These are phyloP conservation scores for Botrytis medusae DNA, from an alignment of 2,329 filamentous ascomycete genomes.

Conservation along the genomic window DNA sequence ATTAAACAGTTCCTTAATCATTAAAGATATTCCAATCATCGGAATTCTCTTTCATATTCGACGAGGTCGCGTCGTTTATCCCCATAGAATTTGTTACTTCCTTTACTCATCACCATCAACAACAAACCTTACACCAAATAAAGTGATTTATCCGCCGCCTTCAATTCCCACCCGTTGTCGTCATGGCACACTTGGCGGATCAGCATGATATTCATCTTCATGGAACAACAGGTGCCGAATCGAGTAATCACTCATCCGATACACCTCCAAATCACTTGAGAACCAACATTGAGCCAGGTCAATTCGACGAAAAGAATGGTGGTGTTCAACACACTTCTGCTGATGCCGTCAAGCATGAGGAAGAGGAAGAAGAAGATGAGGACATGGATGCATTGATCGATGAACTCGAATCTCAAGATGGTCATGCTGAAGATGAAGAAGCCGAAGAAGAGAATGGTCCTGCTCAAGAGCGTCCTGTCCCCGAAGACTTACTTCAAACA, in stretches of 20 bases:
- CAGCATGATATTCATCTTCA: background rate
- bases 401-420: conserved; percentile 81
- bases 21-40: conserved; percentile 1
- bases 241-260: conserved; percentile 26
- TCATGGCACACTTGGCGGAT: conserved; percentile 1
- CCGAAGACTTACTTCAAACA: conserved; percentile 76
- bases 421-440: conserved; percentile 63
- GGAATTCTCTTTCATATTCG: conserved; percentile 20
- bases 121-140: background rate
- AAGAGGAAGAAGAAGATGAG: conserved; percentile 73
- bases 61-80: conserved; percentile 13
- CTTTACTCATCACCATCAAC: conserved; percentile 5
- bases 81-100: conserved; percentile 13
- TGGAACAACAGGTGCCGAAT: conserved; percentile 18
- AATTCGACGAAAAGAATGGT: conserved; percentile 61
- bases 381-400: conserved; percentile 86
- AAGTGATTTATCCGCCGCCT: background rate
- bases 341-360: conserved; percentile 40
- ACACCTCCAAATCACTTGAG: conserved; percentile 46
- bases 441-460: conserved; percentile 51
- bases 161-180: background rate
- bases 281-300: conserved; percentile 63
- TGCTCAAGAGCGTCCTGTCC: conserved; percentile 58
- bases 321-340: conserved; percentile 6
- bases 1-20: background rate